phyloP scores from a whole-genome alignment of 768 basidiomycete genomes.

The Tulasnella sp. region DNA sequence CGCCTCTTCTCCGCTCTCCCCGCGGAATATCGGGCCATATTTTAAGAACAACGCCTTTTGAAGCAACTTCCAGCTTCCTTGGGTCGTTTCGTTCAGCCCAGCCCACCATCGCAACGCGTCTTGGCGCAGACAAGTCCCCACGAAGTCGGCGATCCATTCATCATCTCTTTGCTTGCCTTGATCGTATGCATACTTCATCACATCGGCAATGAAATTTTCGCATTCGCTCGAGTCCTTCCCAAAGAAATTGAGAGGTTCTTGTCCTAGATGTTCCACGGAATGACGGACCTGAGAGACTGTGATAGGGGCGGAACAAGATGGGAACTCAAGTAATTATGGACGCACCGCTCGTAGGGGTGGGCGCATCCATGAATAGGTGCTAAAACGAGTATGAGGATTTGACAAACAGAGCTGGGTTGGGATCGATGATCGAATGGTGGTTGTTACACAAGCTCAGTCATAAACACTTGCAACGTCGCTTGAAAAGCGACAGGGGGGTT shows the following conservation, averaged over 20 bases:
- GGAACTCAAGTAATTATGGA: not conserved
- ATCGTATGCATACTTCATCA: not conserved
- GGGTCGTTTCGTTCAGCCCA: not conserved
- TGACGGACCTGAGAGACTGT: not conserved
- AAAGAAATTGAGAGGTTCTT: not conserved
- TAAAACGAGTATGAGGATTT: not conserved
- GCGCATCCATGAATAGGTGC: not conserved
- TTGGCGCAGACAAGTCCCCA: not conserved
- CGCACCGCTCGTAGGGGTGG: not conserved
- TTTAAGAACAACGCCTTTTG: not conserved
- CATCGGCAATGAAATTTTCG: not conserved
- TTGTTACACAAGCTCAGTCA: no score
- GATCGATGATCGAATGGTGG: no score
- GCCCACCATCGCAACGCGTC: not conserved
- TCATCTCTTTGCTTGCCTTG: not conserved
- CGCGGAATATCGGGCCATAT: no score
- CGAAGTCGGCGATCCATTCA: not conserved
- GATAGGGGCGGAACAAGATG: no score
- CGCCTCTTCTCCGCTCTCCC: not conserved
- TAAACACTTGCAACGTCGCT: no score
- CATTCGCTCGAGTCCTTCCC: not conserved
- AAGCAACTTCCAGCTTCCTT: not conserved
- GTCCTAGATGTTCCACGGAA: not conserved
- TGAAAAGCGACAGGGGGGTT: no score
- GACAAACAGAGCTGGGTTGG: no score